Evolutionary conservation across 495 filamentous ascomycete genomes (phyloP).

Genomic region (Durotheca rogersii): DNA sequence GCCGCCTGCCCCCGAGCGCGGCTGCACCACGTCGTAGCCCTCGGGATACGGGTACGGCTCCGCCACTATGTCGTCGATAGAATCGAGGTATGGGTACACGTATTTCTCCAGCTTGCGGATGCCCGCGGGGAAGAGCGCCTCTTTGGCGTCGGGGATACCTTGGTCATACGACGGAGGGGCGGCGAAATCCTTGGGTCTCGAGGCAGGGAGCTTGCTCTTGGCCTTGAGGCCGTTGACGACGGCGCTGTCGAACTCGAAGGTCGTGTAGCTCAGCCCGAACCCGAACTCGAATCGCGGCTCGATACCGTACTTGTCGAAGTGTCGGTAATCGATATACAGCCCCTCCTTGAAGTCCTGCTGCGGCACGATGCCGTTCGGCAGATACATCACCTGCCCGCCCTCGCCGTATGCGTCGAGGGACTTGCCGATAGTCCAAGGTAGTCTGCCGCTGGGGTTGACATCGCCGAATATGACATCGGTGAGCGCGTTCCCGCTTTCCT

Average conservation of each 20-base stretch:
- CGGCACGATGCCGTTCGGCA: constrained; percentile 69
- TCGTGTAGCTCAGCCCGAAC: constrained; percentile 78
- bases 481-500: constrained; percentile 86
- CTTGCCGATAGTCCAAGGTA: constrained; percentile 91
- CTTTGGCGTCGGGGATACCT: constrained; percentile 55
- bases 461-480: constrained; percentile 83
- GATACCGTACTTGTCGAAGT: constrained; percentile 76
- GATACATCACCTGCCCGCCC: constrained; percentile 71
- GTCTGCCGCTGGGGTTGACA: constrained; percentile 78
- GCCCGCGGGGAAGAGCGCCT: constrained; percentile 63
- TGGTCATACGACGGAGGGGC: constrained; percentile 62
- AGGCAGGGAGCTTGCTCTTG: constrained; percentile 61
- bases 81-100: constrained; percentile 82
- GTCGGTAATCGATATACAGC: constrained; percentile 84
- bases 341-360: constrained; percentile 86
- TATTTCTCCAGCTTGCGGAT: constrained; percentile 74
- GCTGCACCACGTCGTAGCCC: constrained; percentile 60
- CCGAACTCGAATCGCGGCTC: constrained; percentile 75
- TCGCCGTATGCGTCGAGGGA: constrained; percentile 79
- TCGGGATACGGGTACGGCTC: constrained; percentile 69
- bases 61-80: constrained; percentile 55
- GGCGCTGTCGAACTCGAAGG: constrained; percentile 67
- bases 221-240: constrained; percentile 53
- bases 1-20: constrained; percentile 64
- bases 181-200: constrained; percentile 55